Evolutionary conservation across 305 asterid species (phyloP).

Genomic region (Solanum hybrid): DNA sequence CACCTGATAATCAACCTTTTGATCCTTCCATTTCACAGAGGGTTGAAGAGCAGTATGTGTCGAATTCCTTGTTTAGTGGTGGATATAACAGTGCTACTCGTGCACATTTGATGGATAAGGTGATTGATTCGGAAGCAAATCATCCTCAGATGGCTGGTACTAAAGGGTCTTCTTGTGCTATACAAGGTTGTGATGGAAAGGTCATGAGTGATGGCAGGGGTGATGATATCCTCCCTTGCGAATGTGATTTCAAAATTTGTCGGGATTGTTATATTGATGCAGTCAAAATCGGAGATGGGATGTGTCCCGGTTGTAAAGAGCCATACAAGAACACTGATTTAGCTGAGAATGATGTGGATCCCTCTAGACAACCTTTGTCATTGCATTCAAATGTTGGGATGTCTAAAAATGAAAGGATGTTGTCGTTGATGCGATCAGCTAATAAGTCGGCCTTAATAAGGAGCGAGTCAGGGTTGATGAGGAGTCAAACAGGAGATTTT

Average conservation of each 20-base stretch:
- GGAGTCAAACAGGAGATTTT: slow-evolving; percentile 89
- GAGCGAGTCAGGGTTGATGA: slow-evolving; percentile 64
- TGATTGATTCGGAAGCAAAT: slow-evolving; percentile 69
- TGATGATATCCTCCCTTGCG: slow-evolving; percentile 83
- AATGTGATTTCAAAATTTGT: slow-evolving; percentile 93
- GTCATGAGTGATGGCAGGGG: slow-evolving; percentile 93
- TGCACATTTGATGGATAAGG: slow-evolving; percentile 95
- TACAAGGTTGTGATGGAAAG: slow-evolving; percentile 88
- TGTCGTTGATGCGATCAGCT: slow-evolving; percentile 74
- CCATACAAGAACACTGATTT: slow-evolving; percentile 66
- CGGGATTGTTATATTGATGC: slow-evolving; percentile 78
- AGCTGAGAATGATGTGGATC: slow-evolving; percentile 32
- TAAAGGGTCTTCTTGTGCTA: slow-evolving; percentile 78
- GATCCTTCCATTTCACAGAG: slow-evolving; percentile 70
- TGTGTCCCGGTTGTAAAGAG: slow-evolving; percentile 94
- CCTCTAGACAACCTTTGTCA: slow-evolving; percentile 41
- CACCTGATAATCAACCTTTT: slow-evolving; percentile 94
- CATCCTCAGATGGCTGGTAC: slow-evolving; percentile 98
- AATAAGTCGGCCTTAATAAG: slow-evolving; percentile 54
- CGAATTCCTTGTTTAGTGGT: slow-evolving; percentile 82
- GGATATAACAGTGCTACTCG: slow-evolving; percentile 83
- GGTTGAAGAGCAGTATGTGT: slow-evolving; percentile 92
- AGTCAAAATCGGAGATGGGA: slow-evolving; percentile 66
- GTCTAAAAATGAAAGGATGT: slow-evolving; percentile 82
- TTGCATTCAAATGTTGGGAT: slow-evolving; percentile 54